Percentiles rank a stretch among this genome's conserved stretches.
Conservation (phyloP, 1,139 yeast species). For the Sugiyamaella sp. region DNA sequence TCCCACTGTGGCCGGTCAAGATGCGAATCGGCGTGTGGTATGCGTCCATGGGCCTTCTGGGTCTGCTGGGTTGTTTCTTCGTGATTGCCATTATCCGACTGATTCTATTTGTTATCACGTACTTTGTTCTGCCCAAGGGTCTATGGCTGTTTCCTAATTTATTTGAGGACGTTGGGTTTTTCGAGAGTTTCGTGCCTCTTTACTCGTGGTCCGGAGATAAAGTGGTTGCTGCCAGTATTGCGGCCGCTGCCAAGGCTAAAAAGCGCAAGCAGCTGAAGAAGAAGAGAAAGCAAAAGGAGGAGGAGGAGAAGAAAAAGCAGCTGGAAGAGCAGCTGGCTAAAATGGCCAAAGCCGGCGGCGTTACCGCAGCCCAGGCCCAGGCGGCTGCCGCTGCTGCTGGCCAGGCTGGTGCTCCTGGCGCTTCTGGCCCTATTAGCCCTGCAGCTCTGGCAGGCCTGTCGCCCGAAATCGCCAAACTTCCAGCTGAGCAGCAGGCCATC, state of each 20-base stretch:
- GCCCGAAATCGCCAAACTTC: constrained; percentile 11
- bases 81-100: constrained; percentile 78
- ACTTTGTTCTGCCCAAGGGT: constrained; percentile 63
- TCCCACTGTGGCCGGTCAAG: constrained; percentile 94
- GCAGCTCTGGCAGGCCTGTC: constrained; percentile 15
- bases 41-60: constrained; percentile 74
- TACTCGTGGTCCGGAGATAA: constrained; percentile 75
- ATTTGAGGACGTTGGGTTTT: constrained; percentile 92
- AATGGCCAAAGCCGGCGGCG: constrained; percentile 15
- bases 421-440: constrained; percentile 12
- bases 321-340: constrained; percentile 24
- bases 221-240: constrained; percentile 36
- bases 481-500: constrained; percentile 21
- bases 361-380: neutral
- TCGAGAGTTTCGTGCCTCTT: constrained; percentile 87
- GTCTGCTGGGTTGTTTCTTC: constrained; percentile 74
- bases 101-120: constrained; percentile 66
- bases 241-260: constrained; percentile 35
- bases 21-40: constrained; percentile 94
- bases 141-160: constrained; percentile 96
- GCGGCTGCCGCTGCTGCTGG: constrained; percentile 16
- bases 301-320: constrained; percentile 22
- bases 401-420: constrained; percentile 17
- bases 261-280: constrained; percentile 22
- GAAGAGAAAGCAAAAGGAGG: constrained; percentile 21